Conservation (phyloP, 495 filamentous ascomycete species). For the Daldinia grandis region DNA sequence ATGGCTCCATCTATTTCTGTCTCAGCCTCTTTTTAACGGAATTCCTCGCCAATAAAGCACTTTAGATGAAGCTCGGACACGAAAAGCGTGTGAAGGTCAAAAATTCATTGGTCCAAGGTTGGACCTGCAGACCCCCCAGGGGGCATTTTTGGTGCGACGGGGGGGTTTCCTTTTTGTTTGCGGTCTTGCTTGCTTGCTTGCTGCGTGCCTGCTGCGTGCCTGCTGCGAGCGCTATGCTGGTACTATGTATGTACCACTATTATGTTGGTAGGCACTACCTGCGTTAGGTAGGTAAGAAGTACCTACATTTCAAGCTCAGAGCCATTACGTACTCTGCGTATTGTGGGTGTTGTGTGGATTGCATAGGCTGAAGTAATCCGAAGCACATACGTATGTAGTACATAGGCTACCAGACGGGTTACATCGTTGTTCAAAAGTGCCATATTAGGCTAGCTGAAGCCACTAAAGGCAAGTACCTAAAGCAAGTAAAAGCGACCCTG, state of each 20-base stretch:
- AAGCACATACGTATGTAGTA: too few relatives aligned
- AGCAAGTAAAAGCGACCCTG: slow-evolving; percentile 16
- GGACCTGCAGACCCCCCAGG: slow-evolving; percentile 37
- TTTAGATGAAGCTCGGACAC: slow-evolving; percentile 33
- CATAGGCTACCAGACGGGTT: slow-evolving; percentile 12
- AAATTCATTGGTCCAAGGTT: slow-evolving; percentile 31
- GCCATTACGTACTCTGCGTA: slow-evolving; percentile 11
- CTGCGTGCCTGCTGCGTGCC: background rate
- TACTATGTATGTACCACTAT: too few relatives aligned
- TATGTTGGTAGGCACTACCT: background rate
- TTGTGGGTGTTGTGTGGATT: background rate
- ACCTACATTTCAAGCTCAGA: slow-evolving; percentile 3
- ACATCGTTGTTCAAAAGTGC: slow-evolving; percentile 26
- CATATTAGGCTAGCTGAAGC: slow-evolving; percentile 20
- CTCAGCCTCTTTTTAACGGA: slow-evolving; percentile 31
- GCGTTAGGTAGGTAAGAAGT: slow-evolving; percentile 3
- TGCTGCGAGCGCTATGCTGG: slow-evolving; percentile 19
- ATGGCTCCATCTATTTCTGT: slow-evolving; percentile 38
- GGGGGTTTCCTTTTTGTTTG: slow-evolving; percentile 25
- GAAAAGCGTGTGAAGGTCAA: slow-evolving; percentile 34
- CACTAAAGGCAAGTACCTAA: slow-evolving; percentile 10
- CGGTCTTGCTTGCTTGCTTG: background rate
- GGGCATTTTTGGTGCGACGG: slow-evolving; percentile 25
- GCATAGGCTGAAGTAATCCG: slow-evolving; percentile 13
- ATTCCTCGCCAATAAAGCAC: slow-evolving; percentile 37